phyloP scores from a whole-genome alignment of 106 monocot genomes.

The Allium sativum region DNA sequence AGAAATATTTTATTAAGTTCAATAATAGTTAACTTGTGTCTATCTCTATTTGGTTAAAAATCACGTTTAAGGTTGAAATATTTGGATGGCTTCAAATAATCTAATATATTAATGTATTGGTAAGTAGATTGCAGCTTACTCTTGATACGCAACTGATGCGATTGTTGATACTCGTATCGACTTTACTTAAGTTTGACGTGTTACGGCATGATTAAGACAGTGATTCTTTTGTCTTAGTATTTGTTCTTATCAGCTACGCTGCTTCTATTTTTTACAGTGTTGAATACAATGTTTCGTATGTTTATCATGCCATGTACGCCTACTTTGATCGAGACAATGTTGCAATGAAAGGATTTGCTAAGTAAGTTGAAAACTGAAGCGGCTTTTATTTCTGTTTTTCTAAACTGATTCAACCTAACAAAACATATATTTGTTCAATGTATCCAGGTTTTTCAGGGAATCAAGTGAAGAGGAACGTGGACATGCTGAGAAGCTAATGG shows the following conservation, averaged over 20 bases:
- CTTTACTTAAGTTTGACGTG: too few relatives aligned
- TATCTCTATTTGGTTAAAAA: too few relatives aligned
- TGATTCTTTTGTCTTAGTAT: too few relatives aligned
- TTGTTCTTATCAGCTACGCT: background rate
- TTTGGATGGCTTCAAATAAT: too few relatives aligned
- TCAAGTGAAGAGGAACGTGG: constrained; percentile 44
- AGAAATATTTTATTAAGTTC: too few relatives aligned
- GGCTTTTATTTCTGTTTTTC: background rate
- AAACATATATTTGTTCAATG: background rate
- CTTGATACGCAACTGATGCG: too few relatives aligned
- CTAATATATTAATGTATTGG: too few relatives aligned
- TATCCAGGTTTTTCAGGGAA: constrained; percentile 46
- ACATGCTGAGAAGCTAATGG: constrained; percentile 51
- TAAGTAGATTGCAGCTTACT: too few relatives aligned
- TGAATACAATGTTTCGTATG: constrained; percentile 87
- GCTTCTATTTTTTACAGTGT: constrained; percentile 14
- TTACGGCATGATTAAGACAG: too few relatives aligned
- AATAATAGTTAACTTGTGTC: too few relatives aligned
- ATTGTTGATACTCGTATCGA: too few relatives aligned
- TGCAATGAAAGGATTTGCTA: constrained; percentile 64
- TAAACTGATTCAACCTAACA: background rate
- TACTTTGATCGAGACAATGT: constrained; percentile 91
- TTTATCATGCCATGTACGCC: constrained; percentile 76
- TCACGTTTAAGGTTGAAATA: too few relatives aligned
- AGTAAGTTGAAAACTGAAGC: constrained; percentile 29